Evolutionary conservation across 2,329 filamentous ascomycete species (phyloP).

Genomic region (Neonectria magnoliae): DNA sequence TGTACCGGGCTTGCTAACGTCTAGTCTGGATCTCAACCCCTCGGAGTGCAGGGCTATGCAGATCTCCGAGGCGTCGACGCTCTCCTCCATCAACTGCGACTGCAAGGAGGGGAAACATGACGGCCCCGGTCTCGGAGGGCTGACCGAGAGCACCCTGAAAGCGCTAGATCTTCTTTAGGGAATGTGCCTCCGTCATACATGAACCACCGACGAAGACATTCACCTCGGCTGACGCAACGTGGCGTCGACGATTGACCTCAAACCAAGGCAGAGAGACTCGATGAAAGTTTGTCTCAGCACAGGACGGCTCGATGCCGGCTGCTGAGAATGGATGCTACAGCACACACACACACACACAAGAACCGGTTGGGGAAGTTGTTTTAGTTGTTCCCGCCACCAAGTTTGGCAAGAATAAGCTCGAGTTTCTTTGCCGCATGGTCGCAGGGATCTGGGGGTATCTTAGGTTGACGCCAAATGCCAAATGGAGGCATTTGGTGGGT

Average conservation of each 20-base stretch:
- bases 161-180: neutral
- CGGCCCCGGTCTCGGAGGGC: neutral
- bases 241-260: neutral
- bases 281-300: neutral
- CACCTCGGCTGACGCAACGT: neutral
- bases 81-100: neutral
- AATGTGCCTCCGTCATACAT: neutral
- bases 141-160: neutral
- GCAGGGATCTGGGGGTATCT: neutral
- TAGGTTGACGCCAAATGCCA: neutral
- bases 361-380: neutral
- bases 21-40: neutral
- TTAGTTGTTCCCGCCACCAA: neutral
- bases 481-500: neutral
- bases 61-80: neutral
- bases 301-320: neutral
- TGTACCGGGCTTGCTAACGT: neutral
- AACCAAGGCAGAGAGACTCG: neutral
- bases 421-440: neutral
- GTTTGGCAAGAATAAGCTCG: neutral
- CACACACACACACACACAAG: neutral
- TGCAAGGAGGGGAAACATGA: neutral
- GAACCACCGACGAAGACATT: neutral
- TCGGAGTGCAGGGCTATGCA: neutral
- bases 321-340: neutral